A percentile compares a stretch with the other conserved stretches of the same genome.
Conservation (phyloP, 2,329 filamentous ascomycete species). For the Monosporascus ibericus region DNA sequence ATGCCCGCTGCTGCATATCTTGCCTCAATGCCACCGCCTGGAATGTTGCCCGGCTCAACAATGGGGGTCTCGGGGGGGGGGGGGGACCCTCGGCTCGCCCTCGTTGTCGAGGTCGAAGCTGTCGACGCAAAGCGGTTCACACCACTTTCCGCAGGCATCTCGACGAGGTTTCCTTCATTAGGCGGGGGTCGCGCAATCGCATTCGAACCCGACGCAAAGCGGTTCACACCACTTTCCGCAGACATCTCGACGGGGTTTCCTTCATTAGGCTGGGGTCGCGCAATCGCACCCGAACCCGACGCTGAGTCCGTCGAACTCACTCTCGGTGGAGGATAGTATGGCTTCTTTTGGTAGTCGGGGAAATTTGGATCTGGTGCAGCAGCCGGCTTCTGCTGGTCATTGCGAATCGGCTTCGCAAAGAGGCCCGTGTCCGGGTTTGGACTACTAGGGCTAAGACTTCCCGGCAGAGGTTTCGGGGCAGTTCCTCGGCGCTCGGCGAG, state of each 20-base stretch:
- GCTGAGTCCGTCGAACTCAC: constrained; percentile 24
- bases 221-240: constrained; percentile 48
- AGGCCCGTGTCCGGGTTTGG: constrained; percentile 70
- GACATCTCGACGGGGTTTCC: constrained; percentile 32
- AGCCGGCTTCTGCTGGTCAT: constrained; percentile 34
- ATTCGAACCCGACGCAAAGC: constrained; percentile 37
- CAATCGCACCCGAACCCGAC: constrained; percentile 28
- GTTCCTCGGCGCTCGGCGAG: constrained; percentile 78
- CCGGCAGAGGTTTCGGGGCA: constrained; percentile 72
- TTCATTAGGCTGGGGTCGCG: constrained; percentile 19
- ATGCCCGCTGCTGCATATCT: constrained; percentile 89
- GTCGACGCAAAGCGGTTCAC: constrained; percentile 68
- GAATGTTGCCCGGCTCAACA: constrained; percentile 62
- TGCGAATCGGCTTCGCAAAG: constrained; percentile 61
- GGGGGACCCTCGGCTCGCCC: constrained; percentile 85
- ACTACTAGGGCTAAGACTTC: constrained; percentile 60
- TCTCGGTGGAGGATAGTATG: constrained; percentile 55
- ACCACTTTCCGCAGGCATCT: constrained; percentile 37
- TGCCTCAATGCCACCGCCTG: constrained; percentile 79
- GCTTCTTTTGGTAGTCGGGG: constrained; percentile 48
- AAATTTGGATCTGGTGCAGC: constrained; percentile 36
- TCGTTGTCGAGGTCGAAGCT: constrained; percentile 87
- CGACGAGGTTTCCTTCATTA: constrained; percentile 26
- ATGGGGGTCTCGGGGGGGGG: constrained; percentile 91
- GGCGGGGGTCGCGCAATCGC: constrained; percentile 25